A percentile compares a stretch with the other conserved stretches of the same genome.
phyloP scores from a whole-genome alignment of 2,329 filamentous ascomycete genomes.

The Tetracladium maxilliforme region DNA sequence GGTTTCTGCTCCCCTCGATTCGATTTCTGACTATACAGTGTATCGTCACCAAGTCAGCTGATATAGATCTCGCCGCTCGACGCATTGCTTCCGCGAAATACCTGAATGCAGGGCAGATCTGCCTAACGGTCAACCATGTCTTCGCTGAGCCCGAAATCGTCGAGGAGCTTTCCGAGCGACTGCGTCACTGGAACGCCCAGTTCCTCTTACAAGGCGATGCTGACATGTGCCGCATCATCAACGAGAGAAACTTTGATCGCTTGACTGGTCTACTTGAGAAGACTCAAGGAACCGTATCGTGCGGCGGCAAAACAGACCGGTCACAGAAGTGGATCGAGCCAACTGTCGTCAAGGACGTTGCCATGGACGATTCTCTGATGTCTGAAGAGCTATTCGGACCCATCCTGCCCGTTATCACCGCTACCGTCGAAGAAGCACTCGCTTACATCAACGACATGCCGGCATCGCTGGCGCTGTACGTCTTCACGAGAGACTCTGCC shows the following conservation, averaged over 20 bases:
- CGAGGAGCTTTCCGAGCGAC: slow-evolving; percentile 17
- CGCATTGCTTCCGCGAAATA: slow-evolving; percentile 26
- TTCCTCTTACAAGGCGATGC: slow-evolving; percentile 11
- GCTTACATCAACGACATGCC: slow-evolving; percentile 11
- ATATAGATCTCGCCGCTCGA: slow-evolving; percentile 25
- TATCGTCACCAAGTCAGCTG: slow-evolving; percentile 23
- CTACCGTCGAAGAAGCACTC: slow-evolving; percentile 14
- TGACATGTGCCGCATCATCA: slow-evolving; percentile 21
- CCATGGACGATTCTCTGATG: slow-evolving; percentile 20
- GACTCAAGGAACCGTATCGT: slow-evolving; percentile 21
- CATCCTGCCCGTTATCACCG: slow-evolving; percentile 23
- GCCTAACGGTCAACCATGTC: slow-evolving; percentile 25
- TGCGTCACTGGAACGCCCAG: slow-evolving; percentile 17
- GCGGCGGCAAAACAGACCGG: slow-evolving; percentile 9
- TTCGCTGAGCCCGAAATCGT: slow-evolving; percentile 23
- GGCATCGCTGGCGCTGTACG: slow-evolving; percentile 23
- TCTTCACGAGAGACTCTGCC: slow-evolving; percentile 18
- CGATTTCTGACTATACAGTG: no score
- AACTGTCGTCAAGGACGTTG: slow-evolving; percentile 21
- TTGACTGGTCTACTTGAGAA: slow-evolving; percentile 18
- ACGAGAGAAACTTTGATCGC: slow-evolving; percentile 24
- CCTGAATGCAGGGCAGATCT: slow-evolving; percentile 25
- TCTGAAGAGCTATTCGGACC: slow-evolving; percentile 29
- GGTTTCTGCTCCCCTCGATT: no score
- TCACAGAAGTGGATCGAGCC: slow-evolving; percentile 17